Evolutionary conservation across 2,329 filamentous ascomycete genomes (phyloP), one percentile per base, ranked within the genome.

Genomic region (Fusarium sp.): DNA sequence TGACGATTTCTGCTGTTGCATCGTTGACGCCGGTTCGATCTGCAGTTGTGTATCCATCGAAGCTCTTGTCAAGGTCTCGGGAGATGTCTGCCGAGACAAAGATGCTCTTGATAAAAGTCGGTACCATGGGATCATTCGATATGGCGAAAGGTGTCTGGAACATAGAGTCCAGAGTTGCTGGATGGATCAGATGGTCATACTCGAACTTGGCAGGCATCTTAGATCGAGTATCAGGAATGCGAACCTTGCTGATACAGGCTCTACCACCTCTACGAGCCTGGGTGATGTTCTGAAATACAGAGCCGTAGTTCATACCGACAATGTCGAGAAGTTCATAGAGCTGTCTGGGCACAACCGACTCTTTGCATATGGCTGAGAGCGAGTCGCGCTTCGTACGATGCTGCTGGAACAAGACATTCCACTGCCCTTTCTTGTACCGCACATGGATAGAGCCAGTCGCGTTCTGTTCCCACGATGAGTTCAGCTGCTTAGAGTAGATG

Each of bases 161-260:
- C 70, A 86, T 80, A 3, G 81, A 74, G 62, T 88, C 85, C 11
- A 88, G 74, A 0, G 84, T 85, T 5, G 82, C 79, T 0, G 85
- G 85, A 60, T 88, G 85, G n/a, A 88, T 78, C 5, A 85, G 53
- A 61, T 86, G 82, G 4, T 79, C 75, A 57, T 80, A 85, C 66
- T 86, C 84, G 48, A 81, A 85, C 12, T 78, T 72, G 35, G 75
- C 75, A 0, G 84, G 84, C 84, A 87, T 87, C 40, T 75, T 77
- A 3, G 79, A 74, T 61, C 73, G 80, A 2, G 83, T 86, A 61
- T 85, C 78, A 0, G 82, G 80, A 5, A 84, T 74, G 7, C 71
- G 68, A 5, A 85, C 69, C 3, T 71, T 74, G 47, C 74, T 76
- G 34, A 77, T 68, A 43, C 78, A 80, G 8, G 70, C 56, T 13